A percentile compares a stretch with the other conserved stretches of the same genome.
phyloP scores from a whole-genome alignment of 2,329 filamentous ascomycete genomes.

The Rosellinia necatrix region DNA sequence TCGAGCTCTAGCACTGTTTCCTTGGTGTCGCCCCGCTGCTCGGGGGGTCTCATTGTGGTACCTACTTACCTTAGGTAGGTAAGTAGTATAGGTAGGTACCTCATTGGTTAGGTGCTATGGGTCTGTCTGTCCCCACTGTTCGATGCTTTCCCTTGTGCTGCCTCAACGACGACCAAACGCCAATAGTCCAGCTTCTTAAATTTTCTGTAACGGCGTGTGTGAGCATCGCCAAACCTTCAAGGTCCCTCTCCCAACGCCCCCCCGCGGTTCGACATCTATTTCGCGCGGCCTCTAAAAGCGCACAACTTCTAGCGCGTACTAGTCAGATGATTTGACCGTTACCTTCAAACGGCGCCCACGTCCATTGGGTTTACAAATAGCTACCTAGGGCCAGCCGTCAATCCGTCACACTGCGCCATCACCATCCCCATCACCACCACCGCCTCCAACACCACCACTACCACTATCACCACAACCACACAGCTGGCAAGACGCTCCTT shows the following conservation, averaged over 20 bases:
- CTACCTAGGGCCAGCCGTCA: conserved; percentile 37
- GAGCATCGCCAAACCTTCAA: conserved; percentile 6
- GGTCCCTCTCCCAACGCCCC: too few species aligned
- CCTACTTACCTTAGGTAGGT: background rate
- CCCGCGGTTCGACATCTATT: background rate
- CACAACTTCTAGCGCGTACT: conserved; percentile 7
- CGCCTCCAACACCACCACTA: conserved; percentile 15
- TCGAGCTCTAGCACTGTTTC: too few species aligned
- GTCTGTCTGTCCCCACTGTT: too few species aligned
- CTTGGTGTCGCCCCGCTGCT: too few species aligned
- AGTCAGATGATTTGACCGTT: conserved; percentile 35
- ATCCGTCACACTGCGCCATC: too few species aligned
- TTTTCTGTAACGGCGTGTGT: conserved; percentile 19
- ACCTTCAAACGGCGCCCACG: conserved; percentile 31
- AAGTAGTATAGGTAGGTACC: background rate
- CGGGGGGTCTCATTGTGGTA: too few species aligned
- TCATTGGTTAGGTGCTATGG: too few species aligned
- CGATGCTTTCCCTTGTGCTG: too few species aligned
- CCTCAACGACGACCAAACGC: conserved; percentile 2
- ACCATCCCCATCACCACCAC: conserved; percentile 21
- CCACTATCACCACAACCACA: conserved; percentile 6
- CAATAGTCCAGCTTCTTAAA: conserved; percentile 18
- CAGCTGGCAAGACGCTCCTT: conserved; percentile 15
- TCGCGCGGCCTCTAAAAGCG: background rate
- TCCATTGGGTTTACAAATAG: conserved; percentile 37